Percentiles rank a stretch among this genome's conserved stretches.
Evolutionary conservation across 106 monocot genomes (phyloP).

Genomic region (Platanthera zijinensis): DNA sequence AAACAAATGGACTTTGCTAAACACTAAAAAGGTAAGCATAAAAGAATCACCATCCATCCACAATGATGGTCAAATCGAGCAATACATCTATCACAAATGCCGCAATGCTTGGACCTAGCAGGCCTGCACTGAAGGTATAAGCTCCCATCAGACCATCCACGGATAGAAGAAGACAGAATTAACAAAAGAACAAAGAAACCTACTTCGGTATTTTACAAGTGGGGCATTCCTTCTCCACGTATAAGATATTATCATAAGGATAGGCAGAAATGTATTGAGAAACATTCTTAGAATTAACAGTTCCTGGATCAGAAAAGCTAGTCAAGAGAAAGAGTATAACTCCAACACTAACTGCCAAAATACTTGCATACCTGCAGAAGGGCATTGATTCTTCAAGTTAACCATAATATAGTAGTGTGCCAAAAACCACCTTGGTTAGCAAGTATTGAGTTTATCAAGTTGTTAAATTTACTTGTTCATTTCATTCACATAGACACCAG

Average conservation of each 20-base stretch:
- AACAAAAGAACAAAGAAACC: background rate
- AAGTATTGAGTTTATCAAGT: conserved; percentile 4
- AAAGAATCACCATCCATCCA: conserved; percentile 80
- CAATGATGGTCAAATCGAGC: conserved; percentile 96
- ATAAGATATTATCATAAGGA: conserved; percentile 82
- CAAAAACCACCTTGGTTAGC: background rate
- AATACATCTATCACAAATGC: conserved; percentile 88
- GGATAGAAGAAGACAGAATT: background rate
- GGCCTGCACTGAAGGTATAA: conserved; percentile 52
- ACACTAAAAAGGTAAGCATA: background rate
- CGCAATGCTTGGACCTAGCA: conserved; percentile 94
- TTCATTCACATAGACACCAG: conserved; percentile 69
- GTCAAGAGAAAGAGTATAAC: conserved; percentile 79
- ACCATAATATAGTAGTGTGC: background rate
- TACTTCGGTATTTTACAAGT: conserved; percentile 93
- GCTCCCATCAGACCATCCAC: conserved; percentile 11
- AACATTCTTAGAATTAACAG: conserved; percentile 71
- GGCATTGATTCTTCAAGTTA: conserved; percentile 6
- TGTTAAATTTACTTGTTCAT: conserved; percentile 45
- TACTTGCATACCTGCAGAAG: conserved; percentile 59
- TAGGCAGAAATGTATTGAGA: conserved; percentile 69
- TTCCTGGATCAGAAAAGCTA: conserved; percentile 97
- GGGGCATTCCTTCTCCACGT: conserved; percentile 64
- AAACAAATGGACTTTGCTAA: background rate
- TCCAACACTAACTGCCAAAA: conserved; percentile 58